Base-by-base conservation (phyloP, 345 rosid genomes). In the Eucalyptus fibrosa region DNA sequence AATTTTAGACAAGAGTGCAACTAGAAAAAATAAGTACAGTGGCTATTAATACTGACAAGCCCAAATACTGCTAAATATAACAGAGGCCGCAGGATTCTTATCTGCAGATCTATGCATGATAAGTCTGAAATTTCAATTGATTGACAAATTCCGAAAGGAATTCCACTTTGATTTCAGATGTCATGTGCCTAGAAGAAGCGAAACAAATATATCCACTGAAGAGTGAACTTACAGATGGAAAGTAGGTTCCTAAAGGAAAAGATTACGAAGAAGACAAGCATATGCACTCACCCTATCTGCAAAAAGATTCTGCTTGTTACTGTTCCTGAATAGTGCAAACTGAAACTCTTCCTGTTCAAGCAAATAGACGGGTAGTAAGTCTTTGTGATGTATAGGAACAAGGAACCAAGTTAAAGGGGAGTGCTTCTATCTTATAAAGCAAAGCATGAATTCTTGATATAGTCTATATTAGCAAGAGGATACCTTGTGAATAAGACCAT, bases 401-500 rank as follows among this genome's bases (percentile, higher is more conserved):
- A 37, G 83, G 24, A 72, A 72, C 28, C 83, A 9, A 2, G 83
- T 72, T 23, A 37, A 40, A 77, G 85, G 47, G 82, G 47, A 77
- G 47, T 77, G 47, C 85, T 77, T 77, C 85, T 77, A 77, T 77
- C 85, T 40, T 40, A 40, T 77, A 6, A 47, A 77, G 47, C 85
- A 77, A 69, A 77, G 85, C 16, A 40, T 12, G 47, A 77, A 23
- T 40, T 40, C 85, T 44, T 6, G 30, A 40, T 40, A 77, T 12
- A 40, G 85, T 21, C 30, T 40, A 77, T 15, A 37, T 23, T 77
- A 77, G 85, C 44, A 26, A 59, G 56, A 50, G 90, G 82, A 86
- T 91, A 96, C 97, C 97, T 94, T 96, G 95, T 95, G 95, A 90
- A 96, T 92, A 86, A 89, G 89, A 87, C 91, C 93, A 88, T 95